phyloP scores from a whole-genome alignment of 768 basidiomycete genomes.

The Sutorius australiensis region DNA sequence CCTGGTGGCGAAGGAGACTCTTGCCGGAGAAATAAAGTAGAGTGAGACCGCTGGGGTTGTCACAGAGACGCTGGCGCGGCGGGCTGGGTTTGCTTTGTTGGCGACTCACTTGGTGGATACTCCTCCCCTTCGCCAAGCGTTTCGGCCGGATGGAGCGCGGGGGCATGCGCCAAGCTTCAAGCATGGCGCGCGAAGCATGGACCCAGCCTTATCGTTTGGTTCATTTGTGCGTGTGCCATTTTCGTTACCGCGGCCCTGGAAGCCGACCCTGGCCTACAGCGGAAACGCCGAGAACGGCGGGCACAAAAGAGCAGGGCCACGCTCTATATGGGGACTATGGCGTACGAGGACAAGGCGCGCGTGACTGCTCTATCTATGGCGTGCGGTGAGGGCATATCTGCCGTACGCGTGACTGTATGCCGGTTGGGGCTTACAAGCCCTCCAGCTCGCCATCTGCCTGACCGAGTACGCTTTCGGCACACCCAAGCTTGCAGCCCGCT shows the following conservation, averaged over 20 bases:
- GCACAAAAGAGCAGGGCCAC: no score
- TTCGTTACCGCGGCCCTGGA: constrained; percentile 87
- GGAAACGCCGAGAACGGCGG: no score
- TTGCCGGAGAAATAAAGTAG: constrained; percentile 82
- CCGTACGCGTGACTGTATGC: constrained; percentile 92
- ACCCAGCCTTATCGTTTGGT: constrained; percentile 94
- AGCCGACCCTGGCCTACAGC: no score
- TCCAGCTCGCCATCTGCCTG: constrained; percentile 89
- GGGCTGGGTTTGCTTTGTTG: constrained; percentile 85
- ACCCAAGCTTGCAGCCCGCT: constrained; percentile 72
- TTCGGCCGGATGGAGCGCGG: constrained; percentile 91
- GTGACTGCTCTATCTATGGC: no score
- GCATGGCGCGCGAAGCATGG: constrained; percentile 98
- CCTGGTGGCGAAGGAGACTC: constrained; percentile 72
- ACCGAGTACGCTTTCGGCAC: constrained; percentile 86
- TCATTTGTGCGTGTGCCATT: constrained; percentile 81
- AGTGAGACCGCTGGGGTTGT: constrained; percentile 86
- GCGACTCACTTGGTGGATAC: constrained; percentile 91
- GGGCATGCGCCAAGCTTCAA: constrained; percentile 87
- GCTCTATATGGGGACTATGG: no score
- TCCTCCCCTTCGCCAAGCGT: constrained; percentile 60
- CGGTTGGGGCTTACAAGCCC: no score
- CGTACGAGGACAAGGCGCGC: no score
- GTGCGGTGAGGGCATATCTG: constrained; percentile 87
- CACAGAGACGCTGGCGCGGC: constrained; percentile 74